Percentiles rank a stretch among this genome's conserved stretches.
phyloP scores from a whole-genome alignment of 2,329 filamentous ascomycete genomes.

The Lachnellula subtilissima region DNA sequence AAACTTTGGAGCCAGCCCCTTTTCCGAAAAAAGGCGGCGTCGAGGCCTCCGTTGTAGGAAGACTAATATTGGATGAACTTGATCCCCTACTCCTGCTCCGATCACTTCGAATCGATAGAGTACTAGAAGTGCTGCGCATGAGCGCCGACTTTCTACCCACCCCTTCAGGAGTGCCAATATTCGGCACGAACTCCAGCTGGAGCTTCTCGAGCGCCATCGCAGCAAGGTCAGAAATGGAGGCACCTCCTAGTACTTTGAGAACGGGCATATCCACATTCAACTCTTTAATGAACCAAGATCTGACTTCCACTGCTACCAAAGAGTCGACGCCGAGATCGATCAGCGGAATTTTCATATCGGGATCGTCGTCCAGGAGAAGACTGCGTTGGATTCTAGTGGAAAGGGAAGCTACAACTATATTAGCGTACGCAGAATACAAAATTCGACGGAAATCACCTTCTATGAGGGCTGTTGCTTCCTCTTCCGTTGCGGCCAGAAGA shows the following conservation, averaged over 20 bases:
- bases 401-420: not conserved
- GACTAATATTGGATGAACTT: too few relatives aligned
- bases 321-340: constrained; percentile 32
- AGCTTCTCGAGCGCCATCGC: not conserved
- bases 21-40: too few relatives aligned
- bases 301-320: constrained; percentile 9
- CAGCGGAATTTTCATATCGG: constrained; percentile 14
- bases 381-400: not conserved
- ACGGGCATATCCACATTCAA: constrained; percentile 42
- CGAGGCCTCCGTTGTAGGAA: too few relatives aligned
- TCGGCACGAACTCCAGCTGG: not conserved
- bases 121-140: too few relatives aligned
- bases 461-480: not conserved
- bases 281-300: constrained; percentile 44
- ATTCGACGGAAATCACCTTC: not conserved
- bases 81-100: too few relatives aligned
- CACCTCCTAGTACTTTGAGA: constrained; percentile 39
- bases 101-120: too few relatives aligned
- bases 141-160: too few relatives aligned
- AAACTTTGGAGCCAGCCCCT: too few relatives aligned
- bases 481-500: not conserved
- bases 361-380: not conserved
- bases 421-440: not conserved
- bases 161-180: not conserved
- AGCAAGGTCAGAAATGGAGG: not conserved